Percentiles rank a stretch among this genome's conserved stretches.
phyloP scores from a whole-genome alignment of 495 filamentous ascomycete genomes.

The Trichoderma virens region DNA sequence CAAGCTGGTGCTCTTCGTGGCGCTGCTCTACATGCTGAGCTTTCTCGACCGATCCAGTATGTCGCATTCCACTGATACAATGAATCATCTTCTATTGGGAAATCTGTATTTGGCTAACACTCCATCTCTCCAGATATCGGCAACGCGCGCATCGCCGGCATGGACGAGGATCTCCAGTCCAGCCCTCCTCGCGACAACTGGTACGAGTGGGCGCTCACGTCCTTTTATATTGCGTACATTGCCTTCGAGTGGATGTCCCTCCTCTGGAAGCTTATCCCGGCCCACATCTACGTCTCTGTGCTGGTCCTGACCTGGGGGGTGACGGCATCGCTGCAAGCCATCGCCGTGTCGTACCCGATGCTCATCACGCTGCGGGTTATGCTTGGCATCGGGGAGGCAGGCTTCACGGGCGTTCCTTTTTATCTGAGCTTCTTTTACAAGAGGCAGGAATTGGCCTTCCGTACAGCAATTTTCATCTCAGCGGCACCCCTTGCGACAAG shows the following conservation, averaged over 20 bases:
- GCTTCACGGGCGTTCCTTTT: constrained; percentile 72
- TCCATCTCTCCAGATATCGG: constrained; percentile 54
- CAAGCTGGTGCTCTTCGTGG: constrained; percentile 69
- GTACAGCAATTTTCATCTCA: constrained; percentile 74
- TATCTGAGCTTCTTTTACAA: constrained; percentile 83
- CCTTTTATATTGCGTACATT: constrained; percentile 67
- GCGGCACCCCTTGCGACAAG: constrained; percentile 77
- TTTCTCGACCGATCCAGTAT: constrained; percentile 74
- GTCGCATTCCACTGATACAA: constrained; percentile 15
- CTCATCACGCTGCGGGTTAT: constrained; percentile 59
- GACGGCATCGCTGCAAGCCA: constrained; percentile 62
- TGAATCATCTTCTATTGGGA: neutral
- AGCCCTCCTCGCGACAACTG: constrained; percentile 56
- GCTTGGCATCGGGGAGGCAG: constrained; percentile 66
- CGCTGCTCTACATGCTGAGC: constrained; percentile 71
- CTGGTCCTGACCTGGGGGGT: constrained; percentile 65
- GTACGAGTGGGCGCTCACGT: constrained; percentile 71
- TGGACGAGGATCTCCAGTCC: constrained; percentile 56
- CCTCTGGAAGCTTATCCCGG: constrained; percentile 64
- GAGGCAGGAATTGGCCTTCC: constrained; percentile 69
- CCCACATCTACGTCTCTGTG: constrained; percentile 51
- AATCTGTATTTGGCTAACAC: neutral
- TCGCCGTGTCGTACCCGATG: constrained; percentile 61
- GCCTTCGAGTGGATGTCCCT: constrained; percentile 64
- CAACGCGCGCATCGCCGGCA: constrained; percentile 68